Evolutionary conservation across 768 basidiomycete genomes (phyloP).

Genomic region (Leccinellum rugosiceps): DNA sequence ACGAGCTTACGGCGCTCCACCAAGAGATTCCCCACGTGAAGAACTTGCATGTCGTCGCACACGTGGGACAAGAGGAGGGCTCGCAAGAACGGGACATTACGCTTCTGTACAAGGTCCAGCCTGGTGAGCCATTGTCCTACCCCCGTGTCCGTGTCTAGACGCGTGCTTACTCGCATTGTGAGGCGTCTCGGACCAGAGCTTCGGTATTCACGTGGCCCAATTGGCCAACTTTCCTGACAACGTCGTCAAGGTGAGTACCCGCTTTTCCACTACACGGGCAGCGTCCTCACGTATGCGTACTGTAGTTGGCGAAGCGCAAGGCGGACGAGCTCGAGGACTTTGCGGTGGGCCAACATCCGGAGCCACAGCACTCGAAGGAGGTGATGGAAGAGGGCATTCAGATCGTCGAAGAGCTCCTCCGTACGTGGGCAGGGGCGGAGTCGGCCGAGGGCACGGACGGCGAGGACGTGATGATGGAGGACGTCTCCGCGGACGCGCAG

Average conservation of each 20-base stretch:
- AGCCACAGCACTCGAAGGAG: conserved; percentile 50
- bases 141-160: neutral
- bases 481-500: conserved; percentile 38
- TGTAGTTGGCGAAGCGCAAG: conserved; percentile 83
- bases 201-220: conserved; percentile 96
- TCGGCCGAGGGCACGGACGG: conserved; percentile 34
- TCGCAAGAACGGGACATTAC: conserved; percentile 74
- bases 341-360: conserved; percentile 40
- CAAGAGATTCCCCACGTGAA: conserved; percentile 85
- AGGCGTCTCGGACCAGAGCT: conserved; percentile 96
- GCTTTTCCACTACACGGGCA: too few relatives aligned
- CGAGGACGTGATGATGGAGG: conserved; percentile 50
- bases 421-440: conserved; percentile 57
- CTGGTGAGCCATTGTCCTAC: conserved; percentile 51
- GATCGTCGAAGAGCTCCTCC: conserved; percentile 77
- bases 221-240: conserved; percentile 97
- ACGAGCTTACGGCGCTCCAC: conserved; percentile 90
- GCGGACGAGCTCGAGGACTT: conserved; percentile 92
- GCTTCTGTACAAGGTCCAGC: conserved; percentile 68
- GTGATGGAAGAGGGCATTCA: conserved; percentile 76
- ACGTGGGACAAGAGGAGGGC: conserved; percentile 58
- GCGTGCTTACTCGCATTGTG: neutral
- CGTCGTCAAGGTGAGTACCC: conserved; percentile 69
- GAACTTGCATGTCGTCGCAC: conserved; percentile 94
- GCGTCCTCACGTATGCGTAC: neutral